Evolutionary conservation across 2,329 filamentous ascomycete genomes (phyloP).

Genomic region (Clarireedia sp.): DNA sequence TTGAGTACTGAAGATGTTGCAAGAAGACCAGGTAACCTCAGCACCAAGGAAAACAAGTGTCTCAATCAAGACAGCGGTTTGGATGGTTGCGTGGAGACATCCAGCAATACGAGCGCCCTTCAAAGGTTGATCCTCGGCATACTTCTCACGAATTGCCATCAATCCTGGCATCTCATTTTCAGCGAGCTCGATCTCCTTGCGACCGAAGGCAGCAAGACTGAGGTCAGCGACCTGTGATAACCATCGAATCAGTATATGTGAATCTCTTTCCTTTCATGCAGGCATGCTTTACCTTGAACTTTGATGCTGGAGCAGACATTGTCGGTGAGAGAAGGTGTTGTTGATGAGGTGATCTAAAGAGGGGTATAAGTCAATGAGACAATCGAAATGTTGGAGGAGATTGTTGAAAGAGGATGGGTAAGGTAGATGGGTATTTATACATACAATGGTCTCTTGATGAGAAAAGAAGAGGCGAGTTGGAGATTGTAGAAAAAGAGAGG

Average conservation of each 20-base stretch:
- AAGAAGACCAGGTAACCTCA: conserved; percentile 97
- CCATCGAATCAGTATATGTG: neutral
- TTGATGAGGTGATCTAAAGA: conserved; percentile 4
- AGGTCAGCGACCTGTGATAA: conserved; percentile 79
- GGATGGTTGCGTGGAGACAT: conserved; percentile 63
- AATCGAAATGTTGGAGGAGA: neutral
- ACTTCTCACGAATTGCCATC: conserved; percentile 89
- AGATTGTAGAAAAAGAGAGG: neutral
- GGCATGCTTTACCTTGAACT: conserved; percentile 25
- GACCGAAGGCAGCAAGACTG: conserved; percentile 93
- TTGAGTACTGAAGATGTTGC: conserved; percentile 99
- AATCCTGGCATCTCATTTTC: conserved; percentile 97
- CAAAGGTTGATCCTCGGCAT: conserved; percentile 86
- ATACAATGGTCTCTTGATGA: neutral
- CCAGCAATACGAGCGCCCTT: conserved; percentile 88
- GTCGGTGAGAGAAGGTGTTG: conserved; percentile 18
- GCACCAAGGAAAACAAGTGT: conserved; percentile 90
- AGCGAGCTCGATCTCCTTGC: conserved; percentile 97
- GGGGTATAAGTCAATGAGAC: neutral
- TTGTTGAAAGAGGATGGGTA: neutral
- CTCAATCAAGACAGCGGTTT: conserved; percentile 99
- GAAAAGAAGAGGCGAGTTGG: neutral
- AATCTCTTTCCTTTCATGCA: neutral
- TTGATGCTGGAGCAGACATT: conserved; percentile 30
- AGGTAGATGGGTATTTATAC: neutral